Conservation (phyloP, 345 rosid genomes). For the Hypericum androsaemum region DNA sequence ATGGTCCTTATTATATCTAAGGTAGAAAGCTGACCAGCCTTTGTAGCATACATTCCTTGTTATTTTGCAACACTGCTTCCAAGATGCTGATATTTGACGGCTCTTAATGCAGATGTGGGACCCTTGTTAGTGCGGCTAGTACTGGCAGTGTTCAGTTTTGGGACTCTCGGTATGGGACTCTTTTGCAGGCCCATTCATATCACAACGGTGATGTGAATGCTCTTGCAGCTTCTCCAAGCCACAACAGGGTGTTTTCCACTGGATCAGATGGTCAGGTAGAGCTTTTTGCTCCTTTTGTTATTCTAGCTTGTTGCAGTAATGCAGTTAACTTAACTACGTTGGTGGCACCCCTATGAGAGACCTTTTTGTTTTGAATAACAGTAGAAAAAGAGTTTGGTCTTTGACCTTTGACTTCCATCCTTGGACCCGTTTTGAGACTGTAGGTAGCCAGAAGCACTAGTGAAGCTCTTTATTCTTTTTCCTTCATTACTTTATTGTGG, state of each 20-base stretch:
- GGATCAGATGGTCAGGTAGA: constrained; percentile 94
- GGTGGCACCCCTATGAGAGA: no score
- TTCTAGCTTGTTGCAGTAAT: neutral
- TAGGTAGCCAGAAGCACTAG: no score
- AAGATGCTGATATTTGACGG: no score
- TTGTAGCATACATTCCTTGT: neutral
- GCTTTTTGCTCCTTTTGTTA: neutral
- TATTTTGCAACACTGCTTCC: neutral
- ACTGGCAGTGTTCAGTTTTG: constrained; percentile 89
- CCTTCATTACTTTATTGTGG: no score
- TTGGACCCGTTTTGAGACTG: no score
- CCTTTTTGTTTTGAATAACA: neutral
- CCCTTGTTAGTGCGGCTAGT: constrained; percentile 91
- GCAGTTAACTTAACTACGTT: no score
- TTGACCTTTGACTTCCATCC: no score
- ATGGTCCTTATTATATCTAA: constrained; percentile 78
- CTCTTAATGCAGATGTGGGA: constrained; percentile 39
- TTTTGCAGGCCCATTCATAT: constrained; percentile 59
- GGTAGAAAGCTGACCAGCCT: constrained; percentile 29
- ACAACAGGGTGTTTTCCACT: constrained; percentile 76
- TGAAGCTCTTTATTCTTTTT: no score
- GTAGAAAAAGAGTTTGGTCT: no score
- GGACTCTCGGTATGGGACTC: constrained; percentile 80
- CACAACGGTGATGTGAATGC: constrained; percentile 90
- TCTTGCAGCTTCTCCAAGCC: constrained; percentile 77